phyloP scores from a whole-genome alignment of 2,329 filamentous ascomycete species.

The Aotearoamyces nothofagi region DNA sequence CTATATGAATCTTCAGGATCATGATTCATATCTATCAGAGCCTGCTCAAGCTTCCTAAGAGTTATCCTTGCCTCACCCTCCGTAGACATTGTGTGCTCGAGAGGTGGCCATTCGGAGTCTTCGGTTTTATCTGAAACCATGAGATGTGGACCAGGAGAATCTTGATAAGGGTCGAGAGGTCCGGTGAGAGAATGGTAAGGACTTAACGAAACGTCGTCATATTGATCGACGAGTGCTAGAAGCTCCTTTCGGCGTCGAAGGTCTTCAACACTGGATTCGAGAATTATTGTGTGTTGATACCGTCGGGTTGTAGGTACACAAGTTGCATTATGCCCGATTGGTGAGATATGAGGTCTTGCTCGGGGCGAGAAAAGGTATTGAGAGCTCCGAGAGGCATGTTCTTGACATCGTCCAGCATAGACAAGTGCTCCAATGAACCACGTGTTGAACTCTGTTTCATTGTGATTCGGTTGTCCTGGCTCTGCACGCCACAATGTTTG shows the following conservation, averaged over 20 bases:
- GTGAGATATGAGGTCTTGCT: no score
- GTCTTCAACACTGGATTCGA: no score
- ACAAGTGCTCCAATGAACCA: slow-evolving; percentile 20
- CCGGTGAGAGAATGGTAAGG: no score
- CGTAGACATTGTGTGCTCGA: slow-evolving; percentile 15
- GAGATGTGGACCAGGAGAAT: slow-evolving; percentile 30
- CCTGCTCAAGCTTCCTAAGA: slow-evolving; percentile 8
- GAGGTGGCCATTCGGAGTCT: slow-evolving; percentile 23
- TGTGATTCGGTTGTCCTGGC: no score
- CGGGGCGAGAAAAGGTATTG: no score
- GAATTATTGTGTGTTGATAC: no score
- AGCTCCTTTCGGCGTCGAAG: slow-evolving; percentile 31
- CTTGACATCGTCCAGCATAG: slow-evolving; percentile 13
- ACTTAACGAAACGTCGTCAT: slow-evolving; percentile 31
- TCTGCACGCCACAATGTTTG: no score
- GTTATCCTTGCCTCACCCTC: slow-evolving; percentile 12
- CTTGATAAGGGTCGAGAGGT: slow-evolving; percentile 28
- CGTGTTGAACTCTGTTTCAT: slow-evolving; percentile 15
- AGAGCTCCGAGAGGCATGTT: not conserved
- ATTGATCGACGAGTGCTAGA: slow-evolving; percentile 35
- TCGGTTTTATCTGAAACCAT: slow-evolving; percentile 33
- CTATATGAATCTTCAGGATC: slow-evolving; percentile 18
- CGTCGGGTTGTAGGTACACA: no score
- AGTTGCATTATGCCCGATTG: no score
- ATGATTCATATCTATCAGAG: slow-evolving; percentile 7